A percentile compares a stretch with the other conserved stretches of the same genome.
These are phyloP conservation scores for Periconia sp. DNA, from an alignment of 2,329 filamentous ascomycete genomes.

Conservation along the genomic window DNA sequence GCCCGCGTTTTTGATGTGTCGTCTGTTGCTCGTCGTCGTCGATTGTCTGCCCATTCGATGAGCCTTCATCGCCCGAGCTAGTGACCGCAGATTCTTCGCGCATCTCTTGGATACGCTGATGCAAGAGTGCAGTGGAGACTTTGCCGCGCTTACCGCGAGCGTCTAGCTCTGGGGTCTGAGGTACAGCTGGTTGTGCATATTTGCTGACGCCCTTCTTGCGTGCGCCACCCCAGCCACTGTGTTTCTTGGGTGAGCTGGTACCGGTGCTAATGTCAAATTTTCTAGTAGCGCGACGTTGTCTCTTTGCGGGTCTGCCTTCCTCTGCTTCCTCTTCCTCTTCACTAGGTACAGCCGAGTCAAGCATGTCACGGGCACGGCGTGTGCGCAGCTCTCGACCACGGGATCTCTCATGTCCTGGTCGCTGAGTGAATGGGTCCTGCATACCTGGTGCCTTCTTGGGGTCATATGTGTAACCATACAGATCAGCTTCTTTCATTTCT, in stretches of 20 bases:
- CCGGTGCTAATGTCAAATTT: constrained; percentile 39
- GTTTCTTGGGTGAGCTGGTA: constrained; percentile 23
- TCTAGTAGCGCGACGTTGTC: constrained; percentile 43
- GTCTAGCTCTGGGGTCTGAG: constrained; percentile 46
- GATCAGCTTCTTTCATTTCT: constrained; percentile 65
- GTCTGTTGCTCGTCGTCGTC: constrained; percentile 35
- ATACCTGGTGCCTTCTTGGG: constrained; percentile 56
- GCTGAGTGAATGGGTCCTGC: constrained; percentile 64
- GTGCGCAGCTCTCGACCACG: constrained; percentile 55
- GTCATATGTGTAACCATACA: constrained; percentile 66
- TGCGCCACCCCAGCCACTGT: constrained; percentile 46
- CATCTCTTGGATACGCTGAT: constrained; percentile 55
- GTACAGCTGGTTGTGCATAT: constrained; percentile 31
- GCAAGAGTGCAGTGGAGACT: constrained; percentile 36
- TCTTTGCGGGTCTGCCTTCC: constrained; percentile 36
- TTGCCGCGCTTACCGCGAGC: constrained; percentile 35
- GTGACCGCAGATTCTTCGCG: constrained; percentile 49
- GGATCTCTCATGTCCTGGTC: constrained; percentile 51
- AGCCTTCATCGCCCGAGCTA: constrained; percentile 44
- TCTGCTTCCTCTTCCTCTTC: constrained; percentile 46
- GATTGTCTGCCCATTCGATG: constrained; percentile 28
- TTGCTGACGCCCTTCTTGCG: constrained; percentile 45
- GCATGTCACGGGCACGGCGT: constrained; percentile 48
- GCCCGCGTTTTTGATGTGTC: constrained; percentile 36
- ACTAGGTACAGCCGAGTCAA: constrained; percentile 44